Evolutionary conservation across 805 yeast genomes (phyloP).

Genomic region (Lipomyces spencermartinsiae): DNA sequence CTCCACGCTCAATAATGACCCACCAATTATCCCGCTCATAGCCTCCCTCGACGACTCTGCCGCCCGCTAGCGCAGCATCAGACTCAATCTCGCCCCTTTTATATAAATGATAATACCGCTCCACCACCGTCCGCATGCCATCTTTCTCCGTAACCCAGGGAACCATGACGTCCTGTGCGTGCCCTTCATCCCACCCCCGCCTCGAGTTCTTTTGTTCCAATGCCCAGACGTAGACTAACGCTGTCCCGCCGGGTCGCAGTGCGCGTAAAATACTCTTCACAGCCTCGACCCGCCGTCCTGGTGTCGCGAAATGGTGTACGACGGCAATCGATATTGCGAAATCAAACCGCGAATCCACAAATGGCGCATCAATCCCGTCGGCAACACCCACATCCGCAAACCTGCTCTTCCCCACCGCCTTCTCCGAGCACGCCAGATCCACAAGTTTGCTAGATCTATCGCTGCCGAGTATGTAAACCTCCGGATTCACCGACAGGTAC

Average conservation of each 20-base stretch:
- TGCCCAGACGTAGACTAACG: conserved; percentile 95
- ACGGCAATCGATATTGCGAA: conserved; percentile 97
- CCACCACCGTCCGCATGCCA: conserved; percentile 50
- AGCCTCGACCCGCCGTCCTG: conserved; percentile 77
- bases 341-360: conserved; percentile 59
- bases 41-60: conserved; percentile 68
- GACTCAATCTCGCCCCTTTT: conserved; percentile 79
- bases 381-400: conserved; percentile 70
- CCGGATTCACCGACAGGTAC: conserved; percentile 73
- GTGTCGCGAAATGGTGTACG: conserved; percentile 91
- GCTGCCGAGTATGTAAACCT: conserved; percentile 73
- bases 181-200: conserved; percentile 89
- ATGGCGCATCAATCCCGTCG: conserved; percentile 77
- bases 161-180: conserved; percentile 90
- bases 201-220: conserved; percentile 86
- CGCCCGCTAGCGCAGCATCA: conserved; percentile 77
- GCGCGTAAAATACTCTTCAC: conserved; percentile 69
- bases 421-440: conserved; percentile 21
- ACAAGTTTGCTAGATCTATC: conserved; percentile 45
- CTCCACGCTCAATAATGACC: conserved; percentile 45
- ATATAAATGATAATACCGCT: conserved; percentile 89
- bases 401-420: conserved; percentile 40
- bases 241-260: conserved; percentile 65
- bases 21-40: conserved; percentile 98
- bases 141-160: conserved; percentile 78